Evolutionary conservation across 352 stramenopile species (phyloP).

Genomic region (Halophytophthora batemanensis): DNA sequence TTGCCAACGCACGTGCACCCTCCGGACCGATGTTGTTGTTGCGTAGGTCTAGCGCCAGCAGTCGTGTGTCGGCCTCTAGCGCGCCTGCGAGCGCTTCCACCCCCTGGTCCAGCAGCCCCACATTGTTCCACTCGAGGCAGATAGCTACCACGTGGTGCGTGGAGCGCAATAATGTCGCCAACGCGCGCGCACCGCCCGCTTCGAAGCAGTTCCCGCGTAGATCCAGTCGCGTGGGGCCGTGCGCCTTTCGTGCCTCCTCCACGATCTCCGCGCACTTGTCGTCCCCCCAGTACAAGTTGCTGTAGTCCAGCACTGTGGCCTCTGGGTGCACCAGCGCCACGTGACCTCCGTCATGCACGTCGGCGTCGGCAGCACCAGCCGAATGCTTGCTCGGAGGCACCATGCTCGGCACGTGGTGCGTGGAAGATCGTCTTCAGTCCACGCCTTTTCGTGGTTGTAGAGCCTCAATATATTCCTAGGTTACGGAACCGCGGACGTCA

Average conservation of each 20-base stretch:
- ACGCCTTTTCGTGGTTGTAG: too few relatives aligned
- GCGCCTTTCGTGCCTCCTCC: conserved; percentile 36
- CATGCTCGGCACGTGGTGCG: conserved; percentile 4
- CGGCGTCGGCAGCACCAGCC: conserved; percentile 9
- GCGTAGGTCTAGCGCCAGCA: conserved; percentile 70
- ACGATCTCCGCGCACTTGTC: conserved; percentile 62
- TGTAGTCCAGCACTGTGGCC: conserved; percentile 54
- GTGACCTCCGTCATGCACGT: not conserved
- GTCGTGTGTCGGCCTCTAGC: conserved; percentile 57
- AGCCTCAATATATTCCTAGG: too few relatives aligned
- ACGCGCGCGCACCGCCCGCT: conserved; percentile 38
- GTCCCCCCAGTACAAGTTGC: conserved; percentile 70
- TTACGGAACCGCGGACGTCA: too few relatives aligned
- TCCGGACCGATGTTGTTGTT: conserved; percentile 85
- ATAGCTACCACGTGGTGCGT: conserved; percentile 60
- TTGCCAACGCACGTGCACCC: conserved; percentile 59
- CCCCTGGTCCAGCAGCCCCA: conserved; percentile 71
- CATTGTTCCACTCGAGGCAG: conserved; percentile 82
- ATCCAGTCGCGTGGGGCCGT: conserved; percentile 47
- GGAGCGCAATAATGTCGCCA: conserved; percentile 50
- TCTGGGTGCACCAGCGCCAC: conserved; percentile 9
- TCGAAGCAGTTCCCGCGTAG: conserved; percentile 79
- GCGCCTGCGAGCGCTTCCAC: conserved; percentile 59
- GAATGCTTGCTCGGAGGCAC: conserved; percentile 12
- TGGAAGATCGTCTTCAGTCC: too few relatives aligned